These are phyloP conservation scores for Theobroma grandiflorum DNA, from an alignment of 441 rosid genomes.

Conservation along the genomic window DNA sequence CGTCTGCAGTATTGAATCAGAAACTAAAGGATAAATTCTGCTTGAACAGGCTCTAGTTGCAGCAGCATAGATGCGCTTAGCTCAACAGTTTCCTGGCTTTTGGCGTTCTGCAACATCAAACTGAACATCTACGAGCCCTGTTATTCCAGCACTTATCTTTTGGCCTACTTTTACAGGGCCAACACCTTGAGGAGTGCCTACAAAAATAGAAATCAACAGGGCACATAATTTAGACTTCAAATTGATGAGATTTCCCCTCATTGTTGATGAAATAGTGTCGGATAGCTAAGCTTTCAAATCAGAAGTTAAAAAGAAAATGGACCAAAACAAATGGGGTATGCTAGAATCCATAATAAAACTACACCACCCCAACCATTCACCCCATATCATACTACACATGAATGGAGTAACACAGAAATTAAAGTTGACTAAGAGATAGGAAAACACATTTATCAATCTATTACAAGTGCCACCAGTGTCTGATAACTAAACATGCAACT, in stretches of 20 bases:
- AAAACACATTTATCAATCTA: neutral
- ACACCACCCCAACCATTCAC: neutral
- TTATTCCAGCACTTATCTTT: constrained; percentile 86
- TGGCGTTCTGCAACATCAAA: constrained; percentile 65
- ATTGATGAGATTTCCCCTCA: neutral
- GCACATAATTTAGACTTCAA: neutral
- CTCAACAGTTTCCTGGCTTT: constrained; percentile 48
- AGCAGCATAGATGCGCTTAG: neutral
- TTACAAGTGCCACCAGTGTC: too few species aligned
- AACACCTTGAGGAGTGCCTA: constrained; percentile 93
- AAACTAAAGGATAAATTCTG: neutral
- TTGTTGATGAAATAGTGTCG: neutral
- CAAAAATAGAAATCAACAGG: constrained; percentile 21
- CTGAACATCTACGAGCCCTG: constrained; percentile 73
- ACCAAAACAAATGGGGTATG: neutral
- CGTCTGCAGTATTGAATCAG: neutral
- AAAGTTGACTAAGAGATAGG: neutral
- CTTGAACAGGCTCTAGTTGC: neutral
- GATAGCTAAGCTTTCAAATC: neutral
- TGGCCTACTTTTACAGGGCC: constrained; percentile 94
- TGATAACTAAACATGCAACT: neutral
- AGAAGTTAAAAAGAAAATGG: neutral
- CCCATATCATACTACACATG: neutral
- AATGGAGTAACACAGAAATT: neutral
- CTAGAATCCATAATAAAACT: neutral